These are phyloP conservation scores for Tylopilus balloui DNA, from an alignment of 768 basidiomycete genomes.

Conservation along the genomic window DNA sequence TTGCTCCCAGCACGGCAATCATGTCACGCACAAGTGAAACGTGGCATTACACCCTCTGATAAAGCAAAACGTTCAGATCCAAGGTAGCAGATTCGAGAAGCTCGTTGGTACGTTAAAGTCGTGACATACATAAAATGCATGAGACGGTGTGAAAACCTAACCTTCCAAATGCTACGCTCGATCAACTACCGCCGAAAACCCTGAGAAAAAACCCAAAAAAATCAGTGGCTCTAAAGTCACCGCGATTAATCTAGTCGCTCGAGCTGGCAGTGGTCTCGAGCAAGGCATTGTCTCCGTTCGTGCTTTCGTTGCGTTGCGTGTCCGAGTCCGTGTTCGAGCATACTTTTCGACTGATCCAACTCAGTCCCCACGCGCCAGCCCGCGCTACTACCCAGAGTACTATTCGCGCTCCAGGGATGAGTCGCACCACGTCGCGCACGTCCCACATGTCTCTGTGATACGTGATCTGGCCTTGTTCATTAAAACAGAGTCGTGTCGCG, in stretches of 20 bases:
- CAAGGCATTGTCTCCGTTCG: slow-evolving; percentile 9
- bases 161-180: neutral
- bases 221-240: neutral
- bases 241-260: slow-evolving; percentile 9
- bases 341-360: slow-evolving; percentile 31
- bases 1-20: no score
- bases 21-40: neutral
- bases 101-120: slow-evolving; percentile 8
- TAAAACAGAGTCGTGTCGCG: slow-evolving; percentile 69
- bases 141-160: neutral
- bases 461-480: slow-evolving; percentile 77
- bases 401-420: slow-evolving; percentile 63
- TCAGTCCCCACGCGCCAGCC: slow-evolving; percentile 53
- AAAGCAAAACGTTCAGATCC: neutral
- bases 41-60: neutral
- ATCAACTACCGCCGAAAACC: neutral
- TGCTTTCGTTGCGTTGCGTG: neutral
- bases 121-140: slow-evolving; percentile 9
- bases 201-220: neutral
- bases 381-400: slow-evolving; percentile 68
- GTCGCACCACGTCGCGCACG: slow-evolving; percentile 67
- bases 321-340: slow-evolving; percentile 8
- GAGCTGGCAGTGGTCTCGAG: slow-evolving; percentile 8
- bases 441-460: slow-evolving; percentile 83
- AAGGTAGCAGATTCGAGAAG: neutral